phyloP scores from a whole-genome alignment of 805 yeast species.

The Candida boidinii region DNA sequence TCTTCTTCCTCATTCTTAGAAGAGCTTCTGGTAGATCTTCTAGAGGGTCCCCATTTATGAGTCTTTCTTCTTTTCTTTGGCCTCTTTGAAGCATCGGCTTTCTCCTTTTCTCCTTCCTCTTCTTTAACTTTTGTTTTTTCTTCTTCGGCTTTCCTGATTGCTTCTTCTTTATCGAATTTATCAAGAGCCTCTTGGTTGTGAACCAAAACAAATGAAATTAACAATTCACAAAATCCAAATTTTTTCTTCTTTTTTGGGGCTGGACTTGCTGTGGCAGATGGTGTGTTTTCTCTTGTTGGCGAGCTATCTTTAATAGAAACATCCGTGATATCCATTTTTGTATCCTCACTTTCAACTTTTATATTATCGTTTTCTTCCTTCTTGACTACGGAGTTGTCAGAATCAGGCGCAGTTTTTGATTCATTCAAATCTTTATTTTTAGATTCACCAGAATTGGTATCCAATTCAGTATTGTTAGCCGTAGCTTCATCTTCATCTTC shows the following conservation, averaged over 20 bases:
- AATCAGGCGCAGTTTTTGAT: slow-evolving; percentile 1
- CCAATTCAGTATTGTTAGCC: slow-evolving; percentile 11
- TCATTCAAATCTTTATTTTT: slow-evolving; percentile 7
- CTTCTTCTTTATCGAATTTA: slow-evolving; percentile 30
- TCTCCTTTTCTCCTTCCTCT: slow-evolving; percentile 14
- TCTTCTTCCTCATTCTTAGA: slow-evolving; percentile 5
- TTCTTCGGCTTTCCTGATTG: slow-evolving; percentile 18
- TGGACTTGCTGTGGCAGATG: neutral
- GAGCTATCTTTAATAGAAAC: neutral
- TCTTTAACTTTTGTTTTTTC: slow-evolving; percentile 16
- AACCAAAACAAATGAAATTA: slow-evolving; percentile 40
- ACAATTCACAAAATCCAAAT: slow-evolving; percentile 27
- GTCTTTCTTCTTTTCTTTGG: slow-evolving; percentile 21
- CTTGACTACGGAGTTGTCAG: too few relatives aligned
- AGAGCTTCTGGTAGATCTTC: slow-evolving; percentile 18
- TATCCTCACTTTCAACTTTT: slow-evolving; percentile 5
- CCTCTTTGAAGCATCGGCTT: slow-evolving; percentile 3
- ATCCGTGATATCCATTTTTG: slow-evolving; percentile 11
- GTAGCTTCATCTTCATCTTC: slow-evolving; percentile 21
- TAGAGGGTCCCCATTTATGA: slow-evolving; percentile 20
- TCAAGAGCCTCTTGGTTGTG: slow-evolving; percentile 44
- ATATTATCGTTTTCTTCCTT: too few relatives aligned
- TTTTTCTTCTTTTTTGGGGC: slow-evolving; percentile 9
- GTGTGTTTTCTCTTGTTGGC: neutral
- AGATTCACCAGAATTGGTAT: slow-evolving; percentile 2